These are phyloP conservation scores for Vicia faba DNA, from an alignment of 306 rosid genomes.

Conservation along the genomic window DNA sequence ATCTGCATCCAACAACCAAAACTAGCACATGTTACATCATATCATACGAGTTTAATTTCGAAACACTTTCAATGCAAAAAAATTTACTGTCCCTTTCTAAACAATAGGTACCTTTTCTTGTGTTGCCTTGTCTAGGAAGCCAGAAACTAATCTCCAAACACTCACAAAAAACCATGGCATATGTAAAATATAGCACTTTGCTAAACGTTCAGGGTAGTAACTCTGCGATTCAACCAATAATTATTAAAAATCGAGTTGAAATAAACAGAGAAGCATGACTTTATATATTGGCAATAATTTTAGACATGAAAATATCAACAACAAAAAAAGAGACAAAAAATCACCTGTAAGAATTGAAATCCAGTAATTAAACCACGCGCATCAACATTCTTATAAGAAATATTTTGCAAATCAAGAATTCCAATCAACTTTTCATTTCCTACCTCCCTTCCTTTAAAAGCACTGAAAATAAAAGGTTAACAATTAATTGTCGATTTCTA, in stretches of 20 bases:
- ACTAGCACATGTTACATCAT: neutral
- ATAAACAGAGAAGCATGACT: neutral
- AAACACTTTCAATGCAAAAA: neutral
- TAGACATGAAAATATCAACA: neutral
- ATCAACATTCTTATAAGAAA: slow-evolving; percentile 69
- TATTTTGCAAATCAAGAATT: slow-evolving; percentile 68
- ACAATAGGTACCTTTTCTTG: slow-evolving; percentile 61
- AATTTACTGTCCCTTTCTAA: neutral
- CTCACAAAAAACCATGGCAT: slow-evolving; percentile 92
- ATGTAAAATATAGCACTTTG: slow-evolving; percentile 63
- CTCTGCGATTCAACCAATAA: slow-evolving; percentile 53
- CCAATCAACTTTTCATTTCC: slow-evolving; percentile 85
- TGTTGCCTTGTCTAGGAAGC: slow-evolving; percentile 83
- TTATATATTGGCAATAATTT: neutral
- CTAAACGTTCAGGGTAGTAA: slow-evolving; percentile 92
- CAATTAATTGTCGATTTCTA: neutral
- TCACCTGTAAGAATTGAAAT: slow-evolving; percentile 88
- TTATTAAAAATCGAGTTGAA: neutral
- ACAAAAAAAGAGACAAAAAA: too few relatives aligned
- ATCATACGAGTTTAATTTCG: neutral
- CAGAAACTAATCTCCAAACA: slow-evolving; percentile 84
- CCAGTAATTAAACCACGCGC: slow-evolving; percentile 83
- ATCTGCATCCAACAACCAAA: slow-evolving; percentile 58
- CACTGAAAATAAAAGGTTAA: slow-evolving; percentile 46
- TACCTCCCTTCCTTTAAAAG: slow-evolving; percentile 68